Conservation (phyloP, 306 rosid genomes). For the Comarum palustre region DNA sequence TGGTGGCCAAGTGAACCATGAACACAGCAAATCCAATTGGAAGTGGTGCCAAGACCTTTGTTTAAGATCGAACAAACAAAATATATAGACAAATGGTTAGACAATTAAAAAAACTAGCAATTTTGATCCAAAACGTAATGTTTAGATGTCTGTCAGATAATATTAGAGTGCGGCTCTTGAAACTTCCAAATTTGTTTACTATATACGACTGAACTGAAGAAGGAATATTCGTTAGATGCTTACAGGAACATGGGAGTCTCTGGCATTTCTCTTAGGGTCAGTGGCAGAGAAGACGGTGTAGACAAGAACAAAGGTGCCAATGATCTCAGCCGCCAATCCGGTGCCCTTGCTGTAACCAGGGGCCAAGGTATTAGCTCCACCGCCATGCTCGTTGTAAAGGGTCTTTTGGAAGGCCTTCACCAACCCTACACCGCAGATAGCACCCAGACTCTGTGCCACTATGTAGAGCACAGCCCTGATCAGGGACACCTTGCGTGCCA, state of each 20-base stretch:
- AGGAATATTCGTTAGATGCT: constrained; percentile 8
- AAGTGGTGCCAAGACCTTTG: constrained; percentile 88
- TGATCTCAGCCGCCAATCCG: constrained; percentile 89
- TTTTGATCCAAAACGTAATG: background rate
- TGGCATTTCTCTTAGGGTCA: constrained; percentile 83
- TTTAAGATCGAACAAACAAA: background rate
- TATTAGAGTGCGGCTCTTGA: too few relatives aligned
- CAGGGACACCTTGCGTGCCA: constrained; percentile 74
- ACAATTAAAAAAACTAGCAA: background rate
- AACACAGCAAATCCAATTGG: constrained; percentile 95
- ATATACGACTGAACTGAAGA: background rate
- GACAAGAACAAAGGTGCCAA: constrained; percentile 92
- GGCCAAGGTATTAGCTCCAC: constrained; percentile 55
- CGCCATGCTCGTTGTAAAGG: constrained; percentile 41
- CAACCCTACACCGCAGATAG: constrained; percentile 69
- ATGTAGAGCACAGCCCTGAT: constrained; percentile 70
- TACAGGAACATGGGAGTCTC: constrained; percentile 97
- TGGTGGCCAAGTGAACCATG: constrained; percentile 95
- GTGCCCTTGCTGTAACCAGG: constrained; percentile 66
- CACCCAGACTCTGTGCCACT: constrained; percentile 67
- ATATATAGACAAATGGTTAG: background rate
- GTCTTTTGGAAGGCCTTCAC: constrained; percentile 76
- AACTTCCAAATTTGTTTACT: too few relatives aligned
- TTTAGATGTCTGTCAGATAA: background rate
- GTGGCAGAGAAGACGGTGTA: constrained; percentile 98